Conservation (phyloP, 164 flowering plant species). For the Cinnamomum micranthum region DNA sequence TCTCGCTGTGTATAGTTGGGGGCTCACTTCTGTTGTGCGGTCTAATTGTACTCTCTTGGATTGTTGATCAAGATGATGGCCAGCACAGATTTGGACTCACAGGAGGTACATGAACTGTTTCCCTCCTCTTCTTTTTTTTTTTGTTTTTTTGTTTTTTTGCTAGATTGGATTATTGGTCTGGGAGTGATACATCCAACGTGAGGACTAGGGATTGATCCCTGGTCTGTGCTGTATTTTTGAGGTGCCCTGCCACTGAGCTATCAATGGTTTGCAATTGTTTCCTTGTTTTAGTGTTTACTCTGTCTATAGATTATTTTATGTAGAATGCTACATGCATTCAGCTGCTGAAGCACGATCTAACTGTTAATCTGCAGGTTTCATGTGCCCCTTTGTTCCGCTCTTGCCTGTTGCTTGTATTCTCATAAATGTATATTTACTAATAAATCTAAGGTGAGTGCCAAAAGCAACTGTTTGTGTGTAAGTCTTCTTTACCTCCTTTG, state of each 20-base stretch:
- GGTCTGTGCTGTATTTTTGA: no score
- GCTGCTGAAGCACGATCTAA: neutral
- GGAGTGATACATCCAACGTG: no score
- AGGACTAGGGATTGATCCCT: no score
- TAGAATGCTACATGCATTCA: neutral
- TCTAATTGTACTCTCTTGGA: constrained; percentile 55
- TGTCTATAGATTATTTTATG: neutral
- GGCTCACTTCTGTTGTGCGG: constrained; percentile 60
- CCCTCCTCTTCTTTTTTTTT: neutral
- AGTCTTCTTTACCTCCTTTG: neutral
- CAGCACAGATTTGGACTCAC: constrained; percentile 89
- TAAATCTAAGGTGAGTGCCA: constrained; percentile 76
- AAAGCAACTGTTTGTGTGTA: neutral
- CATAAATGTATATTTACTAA: constrained; percentile 59
- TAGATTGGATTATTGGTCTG: no score
- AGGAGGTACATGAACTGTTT: constrained; percentile 43
- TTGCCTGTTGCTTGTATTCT: constrained; percentile 8
- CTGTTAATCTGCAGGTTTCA: constrained; percentile 60
- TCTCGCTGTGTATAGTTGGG: constrained; percentile 54
- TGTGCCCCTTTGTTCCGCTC: constrained; percentile 33
- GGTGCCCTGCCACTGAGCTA: neutral
- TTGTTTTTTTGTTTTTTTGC: neutral
- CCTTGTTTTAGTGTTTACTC: neutral
- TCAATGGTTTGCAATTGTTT: neutral
- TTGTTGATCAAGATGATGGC: constrained; percentile 87